Evolutionary conservation across 306 rosid genomes (phyloP).

Genomic region (Fragaria ananassa): DNA sequence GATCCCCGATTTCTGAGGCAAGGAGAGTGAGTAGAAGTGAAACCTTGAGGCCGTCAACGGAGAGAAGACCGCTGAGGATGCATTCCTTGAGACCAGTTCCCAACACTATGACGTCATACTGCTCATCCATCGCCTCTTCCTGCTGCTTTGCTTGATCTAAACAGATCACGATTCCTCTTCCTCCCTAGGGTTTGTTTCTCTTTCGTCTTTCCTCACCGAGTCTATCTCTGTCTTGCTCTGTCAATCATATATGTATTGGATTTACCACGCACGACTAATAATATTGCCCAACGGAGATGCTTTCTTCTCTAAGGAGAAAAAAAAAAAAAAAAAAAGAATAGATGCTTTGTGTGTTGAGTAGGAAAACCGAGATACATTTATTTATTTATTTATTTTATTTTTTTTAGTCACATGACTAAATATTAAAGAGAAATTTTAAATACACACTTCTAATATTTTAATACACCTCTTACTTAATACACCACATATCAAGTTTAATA

Average conservation of each 20-base stretch:
- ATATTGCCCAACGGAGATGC: no score
- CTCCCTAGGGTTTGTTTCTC: neutral
- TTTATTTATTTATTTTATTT: no score
- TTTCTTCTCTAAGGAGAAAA: no score
- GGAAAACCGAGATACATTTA: no score
- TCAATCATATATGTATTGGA: neutral
- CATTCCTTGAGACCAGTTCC: conserved; percentile 98
- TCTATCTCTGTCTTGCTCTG: neutral
- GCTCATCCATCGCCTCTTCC: conserved; percentile 68
- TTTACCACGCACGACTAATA: neutral
- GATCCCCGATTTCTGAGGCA: neutral
- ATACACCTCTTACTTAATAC: no score
- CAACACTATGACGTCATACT: conserved; percentile 78
- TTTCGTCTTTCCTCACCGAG: conserved; percentile 7
- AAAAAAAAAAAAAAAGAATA: no score
- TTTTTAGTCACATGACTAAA: no score
- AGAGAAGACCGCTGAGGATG: conserved; percentile 99
- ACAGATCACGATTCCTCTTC: neutral
- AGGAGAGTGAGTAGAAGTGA: neutral
- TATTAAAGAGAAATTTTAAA: no score
- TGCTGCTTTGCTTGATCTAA: conserved; percentile 6
- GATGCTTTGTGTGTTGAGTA: no score
- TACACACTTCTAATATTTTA: no score
- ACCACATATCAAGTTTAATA: no score
- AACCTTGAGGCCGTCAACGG: conserved; percentile 98